Conservation (phyloP, 139 green algal genomes). For the Gonium pectorale region DNA sequence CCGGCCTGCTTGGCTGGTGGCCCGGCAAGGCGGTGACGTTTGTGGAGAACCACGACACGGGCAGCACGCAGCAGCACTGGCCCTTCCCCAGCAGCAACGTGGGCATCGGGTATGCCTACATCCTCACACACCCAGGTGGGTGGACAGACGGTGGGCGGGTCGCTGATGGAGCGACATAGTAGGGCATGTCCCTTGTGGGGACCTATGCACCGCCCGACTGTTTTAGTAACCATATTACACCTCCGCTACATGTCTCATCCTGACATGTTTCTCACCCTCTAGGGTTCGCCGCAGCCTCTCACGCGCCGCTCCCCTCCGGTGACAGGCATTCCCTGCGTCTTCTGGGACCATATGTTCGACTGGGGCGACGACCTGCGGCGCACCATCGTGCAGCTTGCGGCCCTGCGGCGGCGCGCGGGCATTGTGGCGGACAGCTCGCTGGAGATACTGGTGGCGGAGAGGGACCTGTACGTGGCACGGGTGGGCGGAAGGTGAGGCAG, state of each 20-base stretch:
- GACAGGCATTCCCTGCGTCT: constrained; percentile 75
- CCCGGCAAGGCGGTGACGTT: constrained; percentile 83
- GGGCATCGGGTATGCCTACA: constrained; percentile 91
- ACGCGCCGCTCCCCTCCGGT: no score
- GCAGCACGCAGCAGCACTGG: constrained; percentile 68
- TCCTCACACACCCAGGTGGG: constrained; percentile 93
- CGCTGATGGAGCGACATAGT: no score
- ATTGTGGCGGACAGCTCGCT: constrained; percentile 70
- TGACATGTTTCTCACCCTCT: no score
- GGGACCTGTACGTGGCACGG: constrained; percentile 79
- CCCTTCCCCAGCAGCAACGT: constrained; percentile 80
- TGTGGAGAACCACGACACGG: constrained; percentile 87
- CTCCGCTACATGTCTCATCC: no score
- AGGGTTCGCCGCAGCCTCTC: no score
- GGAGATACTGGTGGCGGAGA: constrained; percentile 73
- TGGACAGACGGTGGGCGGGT: no score
- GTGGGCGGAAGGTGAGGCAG: constrained; percentile 56
- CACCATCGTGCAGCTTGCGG: constrained; percentile 49
- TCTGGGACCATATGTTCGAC: constrained; percentile 87
- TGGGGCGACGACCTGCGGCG: constrained; percentile 64
- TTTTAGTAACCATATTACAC: no score
- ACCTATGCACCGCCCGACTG: no score
- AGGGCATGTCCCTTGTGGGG: no score
- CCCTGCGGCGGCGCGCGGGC: constrained; percentile 60
- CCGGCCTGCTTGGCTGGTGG: constrained; percentile 92